Conservation (phyloP, 176 grass and related monocot genomes). For the Phyllostachys edulis region DNA sequence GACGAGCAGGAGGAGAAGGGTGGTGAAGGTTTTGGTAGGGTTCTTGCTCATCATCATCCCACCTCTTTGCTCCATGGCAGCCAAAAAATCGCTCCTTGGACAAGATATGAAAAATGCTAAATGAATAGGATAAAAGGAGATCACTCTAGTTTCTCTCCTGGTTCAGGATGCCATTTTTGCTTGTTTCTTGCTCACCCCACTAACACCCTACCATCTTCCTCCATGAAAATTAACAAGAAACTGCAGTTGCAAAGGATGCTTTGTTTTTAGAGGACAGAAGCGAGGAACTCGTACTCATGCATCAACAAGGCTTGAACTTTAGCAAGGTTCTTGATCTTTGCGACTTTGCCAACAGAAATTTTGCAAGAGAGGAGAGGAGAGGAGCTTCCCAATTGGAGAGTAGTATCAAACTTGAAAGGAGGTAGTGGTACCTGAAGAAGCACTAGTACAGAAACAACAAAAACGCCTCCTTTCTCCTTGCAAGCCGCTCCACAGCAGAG, state of each 20-base stretch:
- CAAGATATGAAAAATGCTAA: not conserved
- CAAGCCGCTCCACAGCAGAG: not conserved
- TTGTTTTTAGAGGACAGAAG: not conserved
- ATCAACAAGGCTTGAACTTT: not conserved
- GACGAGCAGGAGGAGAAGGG: slow-evolving; percentile 33
- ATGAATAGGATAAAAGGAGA: not conserved
- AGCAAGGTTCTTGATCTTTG: not conserved
- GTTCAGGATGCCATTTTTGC: not conserved
- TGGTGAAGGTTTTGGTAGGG: slow-evolving; percentile 65
- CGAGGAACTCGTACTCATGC: not conserved
- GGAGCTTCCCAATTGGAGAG: not conserved
- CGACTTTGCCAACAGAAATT: not conserved
- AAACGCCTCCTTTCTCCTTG: not conserved
- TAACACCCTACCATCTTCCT: not conserved
- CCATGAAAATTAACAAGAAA: slow-evolving; percentile 29
- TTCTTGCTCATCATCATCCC: slow-evolving; percentile 42
- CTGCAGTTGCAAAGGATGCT: not conserved
- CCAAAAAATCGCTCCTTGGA: not conserved
- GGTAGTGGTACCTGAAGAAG: slow-evolving; percentile 24
- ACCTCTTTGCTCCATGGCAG: slow-evolving; percentile 32
- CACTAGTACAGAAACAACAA: not conserved
- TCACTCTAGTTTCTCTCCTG: not conserved
- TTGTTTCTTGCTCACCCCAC: not conserved
- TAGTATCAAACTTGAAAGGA: not conserved
- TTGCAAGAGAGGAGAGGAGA: not conserved